Conservation (phyloP, 164 flowering plant species). For the Nymphaea thermarum region DNA sequence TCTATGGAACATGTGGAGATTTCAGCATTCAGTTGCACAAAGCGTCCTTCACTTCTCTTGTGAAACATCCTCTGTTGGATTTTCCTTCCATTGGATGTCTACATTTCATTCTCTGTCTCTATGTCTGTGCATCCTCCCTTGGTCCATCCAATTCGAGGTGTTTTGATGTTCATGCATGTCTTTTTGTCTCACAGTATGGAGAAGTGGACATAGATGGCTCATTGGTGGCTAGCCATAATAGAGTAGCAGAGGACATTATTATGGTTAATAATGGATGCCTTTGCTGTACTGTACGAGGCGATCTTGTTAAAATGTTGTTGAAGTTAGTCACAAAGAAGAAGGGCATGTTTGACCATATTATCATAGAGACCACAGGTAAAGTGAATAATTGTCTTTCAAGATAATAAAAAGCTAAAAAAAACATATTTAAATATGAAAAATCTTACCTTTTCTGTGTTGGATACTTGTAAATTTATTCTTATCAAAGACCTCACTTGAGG, state of each 20-base stretch:
- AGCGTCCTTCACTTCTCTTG: neutral
- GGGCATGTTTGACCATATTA: constrained; percentile 88
- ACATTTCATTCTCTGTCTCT: neutral
- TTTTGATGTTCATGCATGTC: neutral
- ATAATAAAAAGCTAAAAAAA: too few relatives aligned
- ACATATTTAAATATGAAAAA: too few relatives aligned
- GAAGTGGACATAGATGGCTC: constrained; percentile 98
- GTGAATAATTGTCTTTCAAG: neutral
- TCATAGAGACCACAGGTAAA: constrained; percentile 93
- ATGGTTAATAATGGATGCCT: constrained; percentile 96
- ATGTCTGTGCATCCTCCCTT: neutral
- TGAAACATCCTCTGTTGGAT: neutral
- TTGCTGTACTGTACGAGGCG: constrained; percentile 94
- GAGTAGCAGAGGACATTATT: constrained; percentile 63
- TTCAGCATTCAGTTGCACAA: neutral
- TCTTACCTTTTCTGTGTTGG: too few relatives aligned
- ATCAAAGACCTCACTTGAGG: too few relatives aligned
- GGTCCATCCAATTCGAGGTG: neutral
- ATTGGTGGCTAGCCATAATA: constrained; percentile 78
- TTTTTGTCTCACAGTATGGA: constrained; percentile 53
- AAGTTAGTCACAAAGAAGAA: constrained; percentile 59
- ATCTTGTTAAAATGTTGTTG: constrained; percentile 82
- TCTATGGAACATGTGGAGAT: too few relatives aligned
- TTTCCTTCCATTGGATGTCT: neutral
- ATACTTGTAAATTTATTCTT: too few relatives aligned